A percentile compares a stretch with the other conserved stretches of the same genome.
Conservation (phyloP, 1,139 yeast genomes). For the Yamadazyma buinensis region DNA sequence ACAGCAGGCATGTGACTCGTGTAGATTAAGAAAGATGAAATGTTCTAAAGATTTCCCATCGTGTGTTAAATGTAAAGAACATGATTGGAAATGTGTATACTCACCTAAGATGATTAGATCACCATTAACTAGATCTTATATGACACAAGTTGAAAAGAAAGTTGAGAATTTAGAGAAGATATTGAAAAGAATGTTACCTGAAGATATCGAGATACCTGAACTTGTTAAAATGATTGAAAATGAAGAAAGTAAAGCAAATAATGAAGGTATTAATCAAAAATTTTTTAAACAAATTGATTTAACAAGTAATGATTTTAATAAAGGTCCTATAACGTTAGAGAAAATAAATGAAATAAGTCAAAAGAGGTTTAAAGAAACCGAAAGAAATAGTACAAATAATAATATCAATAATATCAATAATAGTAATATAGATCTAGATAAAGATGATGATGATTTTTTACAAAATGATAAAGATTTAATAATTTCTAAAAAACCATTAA, state of each 20-base stretch:
- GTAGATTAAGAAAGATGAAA: slow-evolving; percentile 25
- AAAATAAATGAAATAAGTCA: slow-evolving; percentile 17
- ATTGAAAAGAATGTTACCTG: slow-evolving; percentile 16
- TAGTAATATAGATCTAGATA: no score
- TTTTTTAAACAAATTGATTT: slow-evolving; percentile 16
- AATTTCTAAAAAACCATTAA: not conserved
- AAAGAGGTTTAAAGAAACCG: slow-evolving; percentile 12
- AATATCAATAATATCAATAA: no score
- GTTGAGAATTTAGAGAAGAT: slow-evolving; percentile 16
- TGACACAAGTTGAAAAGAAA: slow-evolving; percentile 22
- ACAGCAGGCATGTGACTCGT: slow-evolving; percentile 25
- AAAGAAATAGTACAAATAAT: not conserved
- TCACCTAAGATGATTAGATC: slow-evolving; percentile 24
- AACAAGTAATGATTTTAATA: slow-evolving; percentile 16
- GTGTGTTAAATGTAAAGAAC: slow-evolving; percentile 25
- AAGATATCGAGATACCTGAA: slow-evolving; percentile 19
- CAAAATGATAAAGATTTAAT: no score
- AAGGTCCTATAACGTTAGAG: slow-evolving; percentile 16
- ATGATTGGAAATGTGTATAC: slow-evolving; percentile 25
- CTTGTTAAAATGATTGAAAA: slow-evolving; percentile 14
- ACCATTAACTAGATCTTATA: slow-evolving; percentile 25
- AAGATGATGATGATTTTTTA: no score
- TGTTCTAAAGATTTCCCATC: slow-evolving; percentile 26
- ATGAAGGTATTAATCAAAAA: slow-evolving; percentile 8
- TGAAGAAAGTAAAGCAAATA: slow-evolving; percentile 6